Conservation (phyloP, 1,284 basidiomycete species). For the Fomitiporia mediterranea region DNA sequence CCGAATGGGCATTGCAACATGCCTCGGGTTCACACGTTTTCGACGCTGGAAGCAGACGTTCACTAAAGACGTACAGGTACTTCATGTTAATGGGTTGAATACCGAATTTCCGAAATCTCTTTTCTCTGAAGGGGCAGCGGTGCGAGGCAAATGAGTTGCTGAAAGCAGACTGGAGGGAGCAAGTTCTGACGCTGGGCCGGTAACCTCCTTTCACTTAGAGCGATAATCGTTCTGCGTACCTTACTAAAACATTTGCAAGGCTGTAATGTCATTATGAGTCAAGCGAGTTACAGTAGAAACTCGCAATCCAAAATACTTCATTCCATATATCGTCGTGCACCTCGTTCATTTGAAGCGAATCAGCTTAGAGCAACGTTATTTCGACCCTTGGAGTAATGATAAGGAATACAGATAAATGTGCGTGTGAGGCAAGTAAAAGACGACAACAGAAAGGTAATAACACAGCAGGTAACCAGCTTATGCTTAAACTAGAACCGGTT, state of each 20-base stretch:
- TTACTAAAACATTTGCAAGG: no score
- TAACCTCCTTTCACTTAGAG: no score
- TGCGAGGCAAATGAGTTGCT: no score
- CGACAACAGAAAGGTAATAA: not conserved
- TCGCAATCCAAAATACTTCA: no score
- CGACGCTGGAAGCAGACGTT: not conserved
- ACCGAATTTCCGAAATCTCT: not conserved
- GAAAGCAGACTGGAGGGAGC: no score
- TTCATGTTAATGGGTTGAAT: not conserved
- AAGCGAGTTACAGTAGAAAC: no score
- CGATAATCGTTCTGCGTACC: no score
- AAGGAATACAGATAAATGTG: not conserved
- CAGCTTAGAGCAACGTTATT: no score
- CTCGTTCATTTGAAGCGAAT: no score
- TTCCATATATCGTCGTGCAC: no score
- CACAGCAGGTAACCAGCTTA: not conserved
- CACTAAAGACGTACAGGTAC: not conserved
- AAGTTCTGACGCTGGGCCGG: no score
- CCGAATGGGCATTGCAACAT: not conserved
- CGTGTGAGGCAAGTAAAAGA: slow-evolving; percentile 28
- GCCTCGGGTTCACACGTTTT: not conserved
- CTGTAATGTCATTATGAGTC: no score
- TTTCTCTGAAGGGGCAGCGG: not conserved
- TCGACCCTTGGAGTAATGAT: not conserved
- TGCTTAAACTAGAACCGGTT: slow-evolving; percentile 17